These are phyloP conservation scores for Pseudonectria foliicola DNA, from an alignment of 2,329 filamentous ascomycete genomes.

Conservation along the genomic window DNA sequence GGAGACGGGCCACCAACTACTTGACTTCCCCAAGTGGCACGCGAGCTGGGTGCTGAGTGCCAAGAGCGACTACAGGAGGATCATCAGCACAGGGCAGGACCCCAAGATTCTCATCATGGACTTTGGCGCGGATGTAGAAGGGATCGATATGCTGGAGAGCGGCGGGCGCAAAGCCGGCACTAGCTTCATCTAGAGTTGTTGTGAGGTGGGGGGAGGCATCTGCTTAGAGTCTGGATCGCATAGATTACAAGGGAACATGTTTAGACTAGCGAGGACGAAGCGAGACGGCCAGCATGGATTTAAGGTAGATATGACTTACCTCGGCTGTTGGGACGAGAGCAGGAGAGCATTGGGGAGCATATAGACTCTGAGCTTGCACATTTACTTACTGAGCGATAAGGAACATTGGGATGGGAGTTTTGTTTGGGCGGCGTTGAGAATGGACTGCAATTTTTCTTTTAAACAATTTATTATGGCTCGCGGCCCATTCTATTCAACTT, in stretches of 20 bases:
- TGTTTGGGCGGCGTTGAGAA: too few species aligned
- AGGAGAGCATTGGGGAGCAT: too few species aligned
- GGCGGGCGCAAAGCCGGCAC: slow-evolving; percentile 9
- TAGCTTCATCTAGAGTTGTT: slow-evolving; percentile 20
- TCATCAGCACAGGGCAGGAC: slow-evolving; percentile 92
- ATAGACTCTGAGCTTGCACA: too few species aligned
- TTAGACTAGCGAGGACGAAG: too few species aligned
- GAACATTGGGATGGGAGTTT: too few species aligned
- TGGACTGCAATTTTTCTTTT: too few species aligned
- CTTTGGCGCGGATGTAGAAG: slow-evolving; percentile 61
- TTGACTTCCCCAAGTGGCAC: slow-evolving; percentile 91
- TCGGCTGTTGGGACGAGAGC: too few species aligned
- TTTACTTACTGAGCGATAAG: too few species aligned
- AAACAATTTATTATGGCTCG: too few species aligned
- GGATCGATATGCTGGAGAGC: slow-evolving; percentile 54
- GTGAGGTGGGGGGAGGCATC: not conserved
- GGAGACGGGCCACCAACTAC: slow-evolving; percentile 66
- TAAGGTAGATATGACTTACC: too few species aligned
- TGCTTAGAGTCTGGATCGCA: not conserved
- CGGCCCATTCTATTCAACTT: too few species aligned
- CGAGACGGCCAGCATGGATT: too few species aligned
- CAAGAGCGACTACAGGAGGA: slow-evolving; percentile 90
- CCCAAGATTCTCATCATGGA: slow-evolving; percentile 90
- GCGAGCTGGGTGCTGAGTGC: slow-evolving; percentile 94
- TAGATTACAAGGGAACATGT: not conserved